Evolutionary conservation across 108 stramenopile species (phyloP).

Genomic region (Skeletonema tropicum): DNA sequence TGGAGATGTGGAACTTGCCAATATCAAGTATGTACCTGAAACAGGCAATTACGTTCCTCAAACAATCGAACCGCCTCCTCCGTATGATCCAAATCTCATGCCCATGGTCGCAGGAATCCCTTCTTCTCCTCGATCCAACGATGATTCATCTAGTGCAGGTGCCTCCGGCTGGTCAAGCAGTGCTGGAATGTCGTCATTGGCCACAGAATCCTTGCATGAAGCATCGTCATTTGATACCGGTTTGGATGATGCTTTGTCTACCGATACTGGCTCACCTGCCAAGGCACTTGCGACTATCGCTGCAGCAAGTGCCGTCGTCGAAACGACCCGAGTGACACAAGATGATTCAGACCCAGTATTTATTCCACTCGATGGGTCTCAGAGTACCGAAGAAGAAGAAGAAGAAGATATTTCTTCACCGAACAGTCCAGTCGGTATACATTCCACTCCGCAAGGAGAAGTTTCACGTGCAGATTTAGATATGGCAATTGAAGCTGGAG

Average conservation of each 20-base stretch:
- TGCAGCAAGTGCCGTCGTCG: constrained; percentile 14
- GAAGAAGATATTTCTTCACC: not conserved
- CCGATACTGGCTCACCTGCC: constrained; percentile 2
- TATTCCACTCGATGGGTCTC: not conserved
- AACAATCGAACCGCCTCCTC: not conserved
- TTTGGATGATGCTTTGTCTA: constrained; percentile 12
- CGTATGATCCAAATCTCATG: not conserved
- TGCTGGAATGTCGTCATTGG: constrained; percentile 31
- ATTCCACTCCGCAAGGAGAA: constrained; percentile 13
- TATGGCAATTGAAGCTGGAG: constrained; percentile 79
- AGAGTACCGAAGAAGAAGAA: constrained; percentile 12
- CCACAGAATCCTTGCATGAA: constrained; percentile 9
- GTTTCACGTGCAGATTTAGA: constrained; percentile 69
- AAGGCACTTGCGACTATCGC: constrained; percentile 23
- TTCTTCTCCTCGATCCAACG: constrained; percentile 15
- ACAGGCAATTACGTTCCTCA: constrained; percentile 9
- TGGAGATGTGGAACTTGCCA: not conserved
- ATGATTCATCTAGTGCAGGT: constrained; percentile 39
- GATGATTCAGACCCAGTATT: constrained; percentile 7
- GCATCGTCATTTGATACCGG: constrained; percentile 20
- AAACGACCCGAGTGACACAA: constrained; percentile 2
- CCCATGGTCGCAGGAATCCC: constrained; percentile 20
- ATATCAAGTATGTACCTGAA: not conserved
- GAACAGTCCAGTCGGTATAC: not conserved
- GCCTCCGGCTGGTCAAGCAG: constrained; percentile 44